These are phyloP conservation scores for Ustilago nuda DNA, from an alignment of 1,284 basidiomycete genomes.

Conservation along the genomic window DNA sequence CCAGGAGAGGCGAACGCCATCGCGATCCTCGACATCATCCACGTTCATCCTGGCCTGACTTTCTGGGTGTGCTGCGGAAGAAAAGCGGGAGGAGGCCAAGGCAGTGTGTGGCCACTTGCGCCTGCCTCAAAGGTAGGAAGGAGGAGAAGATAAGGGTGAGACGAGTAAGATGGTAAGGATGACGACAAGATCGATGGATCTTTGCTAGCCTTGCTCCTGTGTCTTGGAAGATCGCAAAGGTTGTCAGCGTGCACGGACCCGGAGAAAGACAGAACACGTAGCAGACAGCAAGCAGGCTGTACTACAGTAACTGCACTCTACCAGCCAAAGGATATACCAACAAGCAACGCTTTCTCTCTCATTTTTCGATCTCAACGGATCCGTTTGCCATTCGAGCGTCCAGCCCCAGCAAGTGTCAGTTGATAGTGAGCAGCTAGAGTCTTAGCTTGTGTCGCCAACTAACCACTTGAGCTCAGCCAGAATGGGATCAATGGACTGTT, in stretches of 20 bases:
- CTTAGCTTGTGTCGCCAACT: no score
- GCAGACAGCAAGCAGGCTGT: background rate
- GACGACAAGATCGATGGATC: conserved; percentile 1
- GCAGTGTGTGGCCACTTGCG: conserved; percentile 1
- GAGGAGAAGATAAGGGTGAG: background rate
- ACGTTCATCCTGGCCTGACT: conserved; percentile 52
- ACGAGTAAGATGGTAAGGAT: conserved; percentile 8
- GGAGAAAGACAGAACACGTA: conserved; percentile 27
- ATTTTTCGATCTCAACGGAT: background rate
- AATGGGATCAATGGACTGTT: background rate
- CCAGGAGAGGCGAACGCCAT: conserved; percentile 78
- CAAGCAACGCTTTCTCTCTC: conserved; percentile 3
- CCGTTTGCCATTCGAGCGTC: background rate
- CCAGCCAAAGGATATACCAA: conserved; percentile 12
- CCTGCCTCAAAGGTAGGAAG: conserved; percentile 8
- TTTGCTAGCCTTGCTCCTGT: conserved; percentile 18
- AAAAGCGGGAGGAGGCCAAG: background rate
- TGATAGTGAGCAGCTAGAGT: background rate
- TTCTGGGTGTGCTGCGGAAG: background rate
- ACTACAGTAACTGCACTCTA: background rate
- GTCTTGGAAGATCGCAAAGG: conserved; percentile 29
- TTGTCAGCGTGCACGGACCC: conserved; percentile 26
- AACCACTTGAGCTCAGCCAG: background rate
- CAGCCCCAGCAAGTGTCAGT: background rate
- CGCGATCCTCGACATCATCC: conserved; percentile 70